Evolutionary conservation across 345 rosid species (phyloP), one percentile per base, ranked within the genome.

Genomic region (Abelmoschus esculentus): DNA sequence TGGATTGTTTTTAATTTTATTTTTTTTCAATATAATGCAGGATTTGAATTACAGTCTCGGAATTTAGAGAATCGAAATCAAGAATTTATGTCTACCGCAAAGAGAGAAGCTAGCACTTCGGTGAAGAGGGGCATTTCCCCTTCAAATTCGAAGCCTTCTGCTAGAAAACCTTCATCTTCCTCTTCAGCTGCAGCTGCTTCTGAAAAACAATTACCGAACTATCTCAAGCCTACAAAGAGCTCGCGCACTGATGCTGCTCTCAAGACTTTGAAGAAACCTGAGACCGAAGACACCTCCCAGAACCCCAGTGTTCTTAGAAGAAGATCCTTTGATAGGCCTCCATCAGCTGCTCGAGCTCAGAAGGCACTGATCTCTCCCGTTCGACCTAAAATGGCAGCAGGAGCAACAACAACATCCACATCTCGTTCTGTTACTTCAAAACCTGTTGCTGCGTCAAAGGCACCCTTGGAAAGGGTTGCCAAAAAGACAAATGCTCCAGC

Each of bases 291-390:
- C 44, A 8, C 69, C 34, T 5, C 70, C 36, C 77, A 79, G 61
- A 73, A 78, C 75, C 72, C 83, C n/a, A 3, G 29, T 57, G 81
- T 78, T 77, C 79, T 79, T 0, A 81, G 96, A 61, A 81, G 97
- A 80, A 84, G 91, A 80, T 93, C 98, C 10, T 84, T 89, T 14
- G 98, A 93, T 76, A 81, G 75, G 69, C 84, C 93, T 13, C 81
- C 87, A 12, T 75, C 97, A 0, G 44, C 84, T 46, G 57, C 82
- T 72, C 52, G 81, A 31, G 61, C 34, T 3, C 84, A 80, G 9
- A 89, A 75, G 66, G 53, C 80, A n/a, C 74, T 74, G 9, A 50
- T 57, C 19, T 83, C 89, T 74, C 84, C 90, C 0, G 79, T 79
- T 54, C 78, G 81, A 29, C 87, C 80, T 46, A 81, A 79, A 53